Base-by-base conservation (phyloP, 257 asterid species). In the Solanum megistacrolobum region DNA sequence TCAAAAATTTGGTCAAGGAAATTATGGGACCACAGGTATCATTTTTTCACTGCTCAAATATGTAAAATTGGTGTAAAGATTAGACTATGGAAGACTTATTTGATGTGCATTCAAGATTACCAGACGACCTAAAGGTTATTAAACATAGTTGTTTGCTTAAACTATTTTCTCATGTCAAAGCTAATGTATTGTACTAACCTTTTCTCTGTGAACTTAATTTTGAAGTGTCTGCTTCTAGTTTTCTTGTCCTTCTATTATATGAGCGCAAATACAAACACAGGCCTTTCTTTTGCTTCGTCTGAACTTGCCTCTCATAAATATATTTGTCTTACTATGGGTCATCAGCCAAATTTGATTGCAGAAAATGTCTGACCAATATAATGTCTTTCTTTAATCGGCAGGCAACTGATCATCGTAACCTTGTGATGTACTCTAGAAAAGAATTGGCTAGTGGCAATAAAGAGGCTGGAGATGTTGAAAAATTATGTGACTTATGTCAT, bases 391-490 rank as follows among this genome's bases (percentile, higher is more conserved):
- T 11, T 21, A 25, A 48, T 21, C 74, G 74, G 86, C 94, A 96
- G 98, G 99, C 98, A 87, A 96, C 95, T 88, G 97, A 96, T 89
- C 99, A 96, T 90, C 98, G 95, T 84, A 93, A 94, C 93, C 99
- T 96, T 84, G 98, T 76, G 35, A 27, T 13, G 73, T 86, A 83
- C 93, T 94, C 97, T 83, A 91, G 79, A 81, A 84, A 93, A 78
- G 72, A 96, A 87, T 88, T 89, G 91, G 92, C 89, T 85, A 91
- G 86, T 92, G 94, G 90, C 83, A 88, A 88, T 78, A 91, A 87
- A 90, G 94, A 89, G 52, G 89, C 89, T 87, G 68, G 88, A 86
- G 90, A 74, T 46, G 92, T 73, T 78, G 93, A 89, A 72, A 92
- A 88, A 88, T 84, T 34, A 32, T 95, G 98, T 90, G 88, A 93